A percentile compares a stretch with the other conserved stretches of the same genome.
phyloP scores from a whole-genome alignment of 2,329 filamentous ascomycete species.

The Paraphoma chrysanthemicola region DNA sequence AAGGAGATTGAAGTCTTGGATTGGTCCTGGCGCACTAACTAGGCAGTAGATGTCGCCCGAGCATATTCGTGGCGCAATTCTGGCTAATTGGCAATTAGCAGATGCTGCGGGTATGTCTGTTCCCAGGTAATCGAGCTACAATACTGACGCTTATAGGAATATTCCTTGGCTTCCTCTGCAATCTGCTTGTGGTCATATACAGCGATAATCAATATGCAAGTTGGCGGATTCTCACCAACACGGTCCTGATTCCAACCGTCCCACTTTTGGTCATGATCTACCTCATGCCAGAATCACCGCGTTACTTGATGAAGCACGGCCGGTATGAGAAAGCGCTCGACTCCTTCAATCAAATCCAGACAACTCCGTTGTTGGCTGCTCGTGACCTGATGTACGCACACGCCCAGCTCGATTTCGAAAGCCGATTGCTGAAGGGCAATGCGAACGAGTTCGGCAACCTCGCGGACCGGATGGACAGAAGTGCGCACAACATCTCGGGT shows the following conservation, averaged over 20 bases:
- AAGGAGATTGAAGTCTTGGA: not conserved
- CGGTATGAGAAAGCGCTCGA: slow-evolving; percentile 23
- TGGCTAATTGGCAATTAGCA: slow-evolving; percentile 32
- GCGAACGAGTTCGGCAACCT: slow-evolving; percentile 15
- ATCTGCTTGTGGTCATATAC: slow-evolving; percentile 22
- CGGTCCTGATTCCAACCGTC: slow-evolving; percentile 25
- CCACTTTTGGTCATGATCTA: slow-evolving; percentile 28
- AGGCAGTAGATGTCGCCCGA: slow-evolving; percentile 16
- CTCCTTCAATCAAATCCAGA: slow-evolving; percentile 24
- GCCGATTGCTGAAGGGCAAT: slow-evolving; percentile 16
- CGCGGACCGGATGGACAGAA: slow-evolving; percentile 15
- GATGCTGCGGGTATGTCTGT: slow-evolving; percentile 15
- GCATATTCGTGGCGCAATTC: slow-evolving; percentile 27
- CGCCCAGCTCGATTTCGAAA: slow-evolving; percentile 30
- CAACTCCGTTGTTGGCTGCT: slow-evolving; percentile 21
- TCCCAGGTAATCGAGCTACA: no score
- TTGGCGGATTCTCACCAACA: slow-evolving; percentile 30
- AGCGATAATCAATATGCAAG: slow-evolving; percentile 1
- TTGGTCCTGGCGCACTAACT: not conserved
- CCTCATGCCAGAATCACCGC: slow-evolving; percentile 25
- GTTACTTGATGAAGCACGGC: slow-evolving; percentile 33
- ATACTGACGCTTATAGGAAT: slow-evolving; percentile 7
- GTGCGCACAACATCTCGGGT: not conserved
- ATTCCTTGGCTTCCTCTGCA: slow-evolving; percentile 24
- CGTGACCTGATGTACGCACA: slow-evolving; percentile 33